Evolutionary conservation across 1,139 yeast species (phyloP), one percentile per base, ranked within the genome.

Genomic region (Lodderomyces margitis): DNA sequence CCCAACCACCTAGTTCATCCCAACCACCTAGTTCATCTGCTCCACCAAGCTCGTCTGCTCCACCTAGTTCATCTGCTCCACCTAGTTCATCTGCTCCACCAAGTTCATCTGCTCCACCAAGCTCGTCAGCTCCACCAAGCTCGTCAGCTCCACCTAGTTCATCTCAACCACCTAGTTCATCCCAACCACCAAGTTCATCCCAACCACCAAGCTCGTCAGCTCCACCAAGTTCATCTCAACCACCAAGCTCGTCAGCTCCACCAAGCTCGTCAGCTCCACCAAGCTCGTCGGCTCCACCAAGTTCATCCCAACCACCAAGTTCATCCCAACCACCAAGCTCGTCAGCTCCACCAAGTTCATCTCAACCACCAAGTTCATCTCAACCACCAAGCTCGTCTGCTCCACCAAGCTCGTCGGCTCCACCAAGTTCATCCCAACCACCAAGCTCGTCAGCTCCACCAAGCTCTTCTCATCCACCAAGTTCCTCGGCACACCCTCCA

Each of bases 221-320:
- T 19, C 14, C 28, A 14, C 19, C 37, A 25, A 19, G 27, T 11
- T 24, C 28, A n/a, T n/a, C n/a, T n/a, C n/a, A n/a, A n/a, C n/a
- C n/a, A n/a, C n/a, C n/a, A n/a, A n/a, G n/a, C n/a, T n/a, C n/a
- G n/a, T n/a, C n/a, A n/a, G n/a, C 16, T 12, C 12, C 33, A 17
- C 11, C 40, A 8, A 36, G 14, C n/a, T 25, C 37, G 19, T 19
- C 41, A 25, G 10, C 37, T 19, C 17, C 43, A 14, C 37, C 37
- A 16, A n/a, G n/a, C n/a, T n/a, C n/a, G n/a, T n/a, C n/a, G n/a
- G n/a, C n/a, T n/a, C n/a, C n/a, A 20, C 34, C 37, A 36, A 20
- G 25, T 21, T 17, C 33, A 16, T 10, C 37, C 4, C 40, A 7
- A 16, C 33, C 20, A 8, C 30, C n/a, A 30, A 24, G 27, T 4